Base-by-base conservation (phyloP, 768 basidiomycete species). In the Pleurotus citrinopileatus region DNA sequence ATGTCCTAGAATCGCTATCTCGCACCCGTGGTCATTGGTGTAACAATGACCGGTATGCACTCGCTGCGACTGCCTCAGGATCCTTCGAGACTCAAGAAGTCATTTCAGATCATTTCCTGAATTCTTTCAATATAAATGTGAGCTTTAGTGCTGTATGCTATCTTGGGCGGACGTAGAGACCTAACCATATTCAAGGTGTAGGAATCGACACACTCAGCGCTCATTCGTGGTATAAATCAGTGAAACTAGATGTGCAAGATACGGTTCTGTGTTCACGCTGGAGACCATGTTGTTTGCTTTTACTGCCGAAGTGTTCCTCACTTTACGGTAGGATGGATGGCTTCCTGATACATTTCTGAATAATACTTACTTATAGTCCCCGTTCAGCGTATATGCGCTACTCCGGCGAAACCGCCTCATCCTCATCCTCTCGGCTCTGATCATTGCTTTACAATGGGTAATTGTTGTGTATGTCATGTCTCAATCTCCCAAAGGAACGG, bases 1-100 rank as follows among this genome's bases (percentile, higher is more conserved):
- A n/a, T 51, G 9, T 17, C 12, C 25, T 29, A 61, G 59, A 60
- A 61, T 22, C 60, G 60, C 19, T 61, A 61, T 28, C 50, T 61
- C 28, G 50, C 38, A n/a, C 52, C 57, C 15, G 17, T 34, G 5
- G 53, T 61, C 26, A 59, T 61, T 10, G 27, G 59, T 13, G 56
- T 61, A 1, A 59, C 60, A 0, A 15, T 57, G 3, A 28, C 57
- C 22, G 46, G 60, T 61, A 34, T 12, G 53, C 48, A 19, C n/a
- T n/a, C n/a, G n/a, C 3, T n/a, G n/a, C 28, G 7, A 22, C 28
- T 29, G 5, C 19, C 19, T 32, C 2, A 4, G 27, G 26, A 42
- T 42, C 5, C 7, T 13, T 9, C 29, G 3, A 40, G 34, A 3
- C 37, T 25, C n/a, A n/a, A n/a, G n/a, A 6, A 42, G n/a, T 28